These are phyloP conservation scores for Backusella liffmaniae DNA, from an alignment of 192 early-diverging fungal species.

Conservation along the genomic window DNA sequence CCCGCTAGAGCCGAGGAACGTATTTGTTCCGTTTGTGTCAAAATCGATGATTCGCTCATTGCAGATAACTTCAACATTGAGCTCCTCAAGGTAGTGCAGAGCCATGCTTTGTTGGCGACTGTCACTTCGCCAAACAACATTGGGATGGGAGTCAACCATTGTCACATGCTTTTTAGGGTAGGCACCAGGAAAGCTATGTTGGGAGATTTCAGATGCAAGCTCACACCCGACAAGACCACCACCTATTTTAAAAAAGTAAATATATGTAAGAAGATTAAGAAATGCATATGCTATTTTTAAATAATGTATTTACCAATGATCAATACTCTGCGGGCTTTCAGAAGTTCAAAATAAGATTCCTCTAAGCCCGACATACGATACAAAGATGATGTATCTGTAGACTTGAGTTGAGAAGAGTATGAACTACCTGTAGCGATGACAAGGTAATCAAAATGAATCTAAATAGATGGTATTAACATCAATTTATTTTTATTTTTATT, in stretches of 20 bases:
- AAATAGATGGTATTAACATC: background rate
- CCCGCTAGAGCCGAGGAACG: slow-evolving; percentile 29
- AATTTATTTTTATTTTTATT: background rate
- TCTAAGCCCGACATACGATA: slow-evolving; percentile 31
- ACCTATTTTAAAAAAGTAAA: slow-evolving; percentile 19
- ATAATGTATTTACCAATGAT: slow-evolving; percentile 36
- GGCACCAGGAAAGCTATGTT: slow-evolving; percentile 17
- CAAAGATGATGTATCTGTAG: slow-evolving; percentile 31
- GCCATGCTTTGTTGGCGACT: slow-evolving; percentile 21
- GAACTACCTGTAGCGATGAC: slow-evolving; percentile 37
- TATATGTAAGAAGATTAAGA: background rate
- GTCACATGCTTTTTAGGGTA: slow-evolving; percentile 29
- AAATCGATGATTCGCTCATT: slow-evolving; percentile 32
- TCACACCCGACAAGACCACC: slow-evolving; percentile 52
- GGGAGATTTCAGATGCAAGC: slow-evolving; percentile 39
- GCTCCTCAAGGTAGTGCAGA: slow-evolving; percentile 14
- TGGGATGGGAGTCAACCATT: slow-evolving; percentile 25
- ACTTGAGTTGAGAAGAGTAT: slow-evolving; percentile 32
- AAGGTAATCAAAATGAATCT: slow-evolving; percentile 38
- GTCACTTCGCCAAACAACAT: slow-evolving; percentile 25
- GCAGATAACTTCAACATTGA: slow-evolving; percentile 30
- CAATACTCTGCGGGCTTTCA: slow-evolving; percentile 29
- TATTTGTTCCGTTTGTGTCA: slow-evolving; percentile 3
- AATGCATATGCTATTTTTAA: background rate
- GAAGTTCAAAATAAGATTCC: slow-evolving; percentile 23